Conservation (phyloP, 352 stramenopile species). For the Pythium phragmiticola region DNA sequence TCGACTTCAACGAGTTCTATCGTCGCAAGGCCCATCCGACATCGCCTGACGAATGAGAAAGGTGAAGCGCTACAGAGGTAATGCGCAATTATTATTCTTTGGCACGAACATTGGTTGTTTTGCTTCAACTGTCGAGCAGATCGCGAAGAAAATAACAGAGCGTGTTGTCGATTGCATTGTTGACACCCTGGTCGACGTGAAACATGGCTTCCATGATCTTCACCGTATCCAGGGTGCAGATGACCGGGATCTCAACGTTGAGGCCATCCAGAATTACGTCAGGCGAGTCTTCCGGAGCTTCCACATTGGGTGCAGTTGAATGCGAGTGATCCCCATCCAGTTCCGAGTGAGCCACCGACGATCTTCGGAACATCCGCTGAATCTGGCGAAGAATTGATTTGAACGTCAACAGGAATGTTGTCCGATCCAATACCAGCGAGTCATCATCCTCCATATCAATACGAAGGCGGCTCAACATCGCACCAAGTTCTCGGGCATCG, state of each 20-base stretch:
- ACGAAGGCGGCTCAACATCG: conserved; percentile 42
- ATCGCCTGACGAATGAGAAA: conserved; percentile 40
- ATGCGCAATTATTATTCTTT: not conserved
- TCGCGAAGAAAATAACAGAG: conserved; percentile 78
- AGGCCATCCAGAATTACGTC: conserved; percentile 40
- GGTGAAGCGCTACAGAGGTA: not conserved
- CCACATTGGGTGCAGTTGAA: not conserved
- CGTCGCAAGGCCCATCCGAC: conserved; percentile 45
- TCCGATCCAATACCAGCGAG: conserved; percentile 51
- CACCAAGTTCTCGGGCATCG: conserved; percentile 32
- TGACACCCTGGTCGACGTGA: conserved; percentile 38
- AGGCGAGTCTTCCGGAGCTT: not conserved
- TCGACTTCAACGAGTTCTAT: conserved; percentile 93
- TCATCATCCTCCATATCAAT: conserved; percentile 65
- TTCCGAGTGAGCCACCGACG: not conserved
- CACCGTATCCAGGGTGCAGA: conserved; percentile 48
- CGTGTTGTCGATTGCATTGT: conserved; percentile 40
- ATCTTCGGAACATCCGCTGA: conserved; percentile 38
- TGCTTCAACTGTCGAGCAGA: conserved; percentile 40
- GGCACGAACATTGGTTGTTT: not conserved
- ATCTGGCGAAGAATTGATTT: conserved; percentile 32
- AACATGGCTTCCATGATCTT: conserved; percentile 51
- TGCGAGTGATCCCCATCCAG: not conserved
- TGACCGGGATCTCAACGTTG: conserved; percentile 41
- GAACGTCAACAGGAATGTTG: conserved; percentile 33